Evolutionary conservation across 2,329 filamentous ascomycete genomes (phyloP), one percentile per base, ranked within the genome.

Genomic region (Westerdykella sp.): DNA sequence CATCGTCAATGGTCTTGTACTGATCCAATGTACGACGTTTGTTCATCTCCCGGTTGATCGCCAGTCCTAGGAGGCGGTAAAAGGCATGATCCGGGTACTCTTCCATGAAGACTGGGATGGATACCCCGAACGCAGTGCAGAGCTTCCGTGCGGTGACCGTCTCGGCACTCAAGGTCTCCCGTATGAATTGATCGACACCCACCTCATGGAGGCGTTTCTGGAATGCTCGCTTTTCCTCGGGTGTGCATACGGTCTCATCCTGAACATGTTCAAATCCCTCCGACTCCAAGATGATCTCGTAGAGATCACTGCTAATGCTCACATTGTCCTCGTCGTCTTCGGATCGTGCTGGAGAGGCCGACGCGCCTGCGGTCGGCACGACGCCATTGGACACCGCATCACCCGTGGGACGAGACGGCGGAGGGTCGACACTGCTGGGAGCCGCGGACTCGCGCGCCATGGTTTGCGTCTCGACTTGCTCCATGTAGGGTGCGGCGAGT

Each of bases 1-100:
- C 93, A 68, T 98, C 89, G 51, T 94, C 85, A 41, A 97, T 76
- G 1, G 84, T 83, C 71, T 95, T 95, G 75, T 87, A 90, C 48
- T 83, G 74, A 16, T 74, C 64, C 40, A 97, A 74, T 66, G 95
- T 95, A 51, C 81, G 80, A 39, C 91, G 82, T 68, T 87, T 93
- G 42, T 79, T 80, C 53, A 94, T 76, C 67, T 95, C 89, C 40
- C 89, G 80, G 46, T 80, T 81, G 53, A 96, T 83, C 42, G 84
- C 87, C 25, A 88, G 74, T 37, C 83, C 84, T 21, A 97, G 74
- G 41, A 95, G 72, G 46, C 77, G 75, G 64, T 85, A 85, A 66
- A 87, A 93, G 25, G 79, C 76, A 41, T 87, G 80, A 61, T 95
- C 88, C n/a, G 76, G 72, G 30, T 74, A 71, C 32, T 81, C 84